Evolutionary conservation across 495 filamentous ascomycete species (phyloP), one percentile per base, ranked within the genome.

Genomic region (Cudoniella acicularis): DNA sequence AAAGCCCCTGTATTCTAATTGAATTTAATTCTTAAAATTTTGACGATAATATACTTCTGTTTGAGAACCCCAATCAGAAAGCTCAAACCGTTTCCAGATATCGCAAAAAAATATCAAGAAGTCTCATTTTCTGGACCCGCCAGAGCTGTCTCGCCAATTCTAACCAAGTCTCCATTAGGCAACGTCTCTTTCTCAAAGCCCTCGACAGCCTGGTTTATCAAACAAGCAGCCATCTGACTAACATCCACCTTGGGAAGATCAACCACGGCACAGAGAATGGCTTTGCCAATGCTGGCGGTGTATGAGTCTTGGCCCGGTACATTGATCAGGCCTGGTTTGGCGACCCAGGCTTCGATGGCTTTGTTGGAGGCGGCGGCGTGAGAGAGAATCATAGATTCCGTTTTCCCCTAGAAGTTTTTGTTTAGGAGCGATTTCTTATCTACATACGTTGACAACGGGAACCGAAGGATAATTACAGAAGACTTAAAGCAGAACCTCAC

Each of bases 151-250:
- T 30, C 21, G 11, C 76, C 75, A 61, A 78, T 71, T 55, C 70
- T 67, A 10, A 69, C 66, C 60, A 83, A 57, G 51, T 82, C 78
- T 11, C 64, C 65, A 67, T 75, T 78, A 16, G 41, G 50, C 25
- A 82, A 59, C 21, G 76, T 72, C 16, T 82, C 75, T 61, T 75
- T 77, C 52, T 74, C 72, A 50, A 78, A 70, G 13, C 81, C 79
- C 42, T 76, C 57, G 1, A 77, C 30, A 20, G 68, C 70, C 57
- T 77, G 73, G 11, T 76, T 57, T 6, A 84, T 25, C 59, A 81
- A 60, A 8, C 78, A 69, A 9, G 77, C 77, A 1, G 75, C 68
- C 11, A 82, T 54, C 50, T 78, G 70, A 18, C 48, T 42, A 1
- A 76, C 57, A 3, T 66, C 27, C 4, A 83, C 57, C 8, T 66